Evolutionary conservation across 176 grass and related monocot species (phyloP).

Genomic region (Cenchrus purpureus): DNA sequence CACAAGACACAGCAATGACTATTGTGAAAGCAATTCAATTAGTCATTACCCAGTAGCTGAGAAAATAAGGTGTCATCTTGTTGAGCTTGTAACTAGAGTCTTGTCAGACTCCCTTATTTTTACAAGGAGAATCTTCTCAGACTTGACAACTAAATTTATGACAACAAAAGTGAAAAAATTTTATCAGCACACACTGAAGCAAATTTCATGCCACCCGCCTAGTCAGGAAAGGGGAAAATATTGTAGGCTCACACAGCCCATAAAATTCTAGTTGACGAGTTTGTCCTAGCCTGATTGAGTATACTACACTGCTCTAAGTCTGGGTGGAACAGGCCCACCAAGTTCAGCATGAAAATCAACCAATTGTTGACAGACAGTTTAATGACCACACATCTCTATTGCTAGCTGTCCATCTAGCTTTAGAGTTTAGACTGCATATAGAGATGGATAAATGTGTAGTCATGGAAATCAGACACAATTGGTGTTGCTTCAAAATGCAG

Average conservation of each 20-base stretch:
- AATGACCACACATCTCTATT: too few species aligned
- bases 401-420: neutral
- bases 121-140: neutral
- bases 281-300: neutral
- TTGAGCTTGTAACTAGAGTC: neutral
- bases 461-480: neutral
- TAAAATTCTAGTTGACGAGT: conserved; percentile 1
- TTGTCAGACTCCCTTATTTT: neutral
- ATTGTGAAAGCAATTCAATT: neutral
- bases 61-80: neutral
- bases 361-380: neutral
- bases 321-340: neutral
- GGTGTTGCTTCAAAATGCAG: neutral
- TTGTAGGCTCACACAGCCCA: conserved; percentile 11
- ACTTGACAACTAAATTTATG: neutral
- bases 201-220: neutral
- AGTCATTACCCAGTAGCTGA: neutral
- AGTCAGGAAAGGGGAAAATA: neutral
- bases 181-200: neutral
- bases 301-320: conserved; percentile 9
- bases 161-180: neutral
- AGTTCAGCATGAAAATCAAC: neutral
- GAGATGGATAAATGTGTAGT: neutral
- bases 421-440: neutral
- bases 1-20: conserved; percentile 22